Evolutionary conservation across 768 basidiomycete species (phyloP).

Genomic region (Russula brevipes): DNA sequence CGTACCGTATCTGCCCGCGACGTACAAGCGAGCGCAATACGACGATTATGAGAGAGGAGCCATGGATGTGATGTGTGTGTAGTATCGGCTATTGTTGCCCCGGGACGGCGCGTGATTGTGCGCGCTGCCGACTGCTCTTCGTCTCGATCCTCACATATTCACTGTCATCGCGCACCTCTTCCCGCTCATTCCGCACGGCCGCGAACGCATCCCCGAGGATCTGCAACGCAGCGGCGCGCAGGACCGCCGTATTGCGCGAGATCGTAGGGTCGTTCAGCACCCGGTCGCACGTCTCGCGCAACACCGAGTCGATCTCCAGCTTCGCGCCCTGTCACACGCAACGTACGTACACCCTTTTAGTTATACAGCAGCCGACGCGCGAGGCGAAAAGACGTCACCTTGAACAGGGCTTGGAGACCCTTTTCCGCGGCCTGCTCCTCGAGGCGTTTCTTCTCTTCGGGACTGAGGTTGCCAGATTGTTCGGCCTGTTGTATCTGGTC

Average conservation of each 20-base stretch:
- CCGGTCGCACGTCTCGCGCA: slow-evolving; percentile 84
- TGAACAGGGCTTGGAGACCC: slow-evolving; percentile 85
- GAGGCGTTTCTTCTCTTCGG: slow-evolving; percentile 74
- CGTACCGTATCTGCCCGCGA: background rate
- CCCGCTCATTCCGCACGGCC: slow-evolving; percentile 58
- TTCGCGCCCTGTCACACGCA: slow-evolving; percentile 65
- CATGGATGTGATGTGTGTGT: too few species aligned
- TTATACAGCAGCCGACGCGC: background rate
- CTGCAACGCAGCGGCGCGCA: slow-evolving; percentile 78
- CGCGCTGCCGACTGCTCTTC: slow-evolving; percentile 51
- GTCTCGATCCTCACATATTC: slow-evolving; percentile 85
- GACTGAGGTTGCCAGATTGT: slow-evolving; percentile 69
- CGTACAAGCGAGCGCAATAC: background rate
- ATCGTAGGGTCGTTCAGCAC: slow-evolving; percentile 57
- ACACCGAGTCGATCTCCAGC: slow-evolving; percentile 83
- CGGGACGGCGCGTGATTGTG: background rate
- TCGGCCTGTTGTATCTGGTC: slow-evolving; percentile 91
- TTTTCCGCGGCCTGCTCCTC: slow-evolving; percentile 95
- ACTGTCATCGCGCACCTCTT: slow-evolving; percentile 48
- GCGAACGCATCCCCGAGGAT: slow-evolving; percentile 79
- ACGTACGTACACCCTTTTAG: background rate
- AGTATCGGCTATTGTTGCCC: background rate
- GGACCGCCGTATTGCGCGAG: slow-evolving; percentile 50
- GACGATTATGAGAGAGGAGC: background rate
- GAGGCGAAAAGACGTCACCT: slow-evolving; percentile 41